A percentile compares a stretch with the other conserved stretches of the same genome.
These are phyloP conservation scores for Xanthoconium stramineum DNA, from an alignment of 768 basidiomycete species.

Conservation along the genomic window DNA sequence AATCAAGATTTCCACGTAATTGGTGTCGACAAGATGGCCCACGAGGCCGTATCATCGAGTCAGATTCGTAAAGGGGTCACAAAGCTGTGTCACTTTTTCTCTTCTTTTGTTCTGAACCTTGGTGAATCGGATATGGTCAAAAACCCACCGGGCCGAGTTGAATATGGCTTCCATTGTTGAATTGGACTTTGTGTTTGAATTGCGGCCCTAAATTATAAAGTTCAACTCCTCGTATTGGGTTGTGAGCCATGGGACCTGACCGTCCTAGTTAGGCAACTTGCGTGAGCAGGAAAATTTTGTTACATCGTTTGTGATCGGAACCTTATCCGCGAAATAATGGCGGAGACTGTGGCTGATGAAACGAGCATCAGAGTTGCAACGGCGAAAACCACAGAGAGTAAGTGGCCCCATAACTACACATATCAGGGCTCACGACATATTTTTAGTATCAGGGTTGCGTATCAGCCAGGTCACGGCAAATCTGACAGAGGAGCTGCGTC, in stretches of 20 bases:
- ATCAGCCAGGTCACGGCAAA: slow-evolving; percentile 37
- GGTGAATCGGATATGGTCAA: background rate
- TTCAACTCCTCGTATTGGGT: too few relatives aligned
- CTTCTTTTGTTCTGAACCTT: background rate
- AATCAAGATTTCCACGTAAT: slow-evolving; percentile 17
- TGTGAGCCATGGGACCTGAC: background rate
- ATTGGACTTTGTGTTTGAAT: background rate
- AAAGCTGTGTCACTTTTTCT: background rate
- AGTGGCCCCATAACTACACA: background rate
- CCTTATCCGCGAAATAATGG: background rate
- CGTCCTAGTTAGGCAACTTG: slow-evolving; percentile 7
- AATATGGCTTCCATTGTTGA: background rate
- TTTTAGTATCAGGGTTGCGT: slow-evolving; percentile 9
- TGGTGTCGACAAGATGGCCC: background rate
- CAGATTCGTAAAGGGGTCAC: background rate
- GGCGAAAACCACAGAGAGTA: slow-evolving; percentile 7
- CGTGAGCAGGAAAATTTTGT: background rate
- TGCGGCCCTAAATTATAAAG: background rate
- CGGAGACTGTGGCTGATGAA: slow-evolving; percentile 6
- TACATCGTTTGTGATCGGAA: background rate
- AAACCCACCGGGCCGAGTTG: background rate
- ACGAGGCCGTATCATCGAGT: slow-evolving; percentile 4
- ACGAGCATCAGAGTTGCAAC: background rate
- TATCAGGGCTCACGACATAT: background rate
- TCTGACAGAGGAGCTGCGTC: slow-evolving; percentile 49